Evolutionary conservation across 805 yeast species (phyloP).

Genomic region (Jamesozyma hellenica): DNA sequence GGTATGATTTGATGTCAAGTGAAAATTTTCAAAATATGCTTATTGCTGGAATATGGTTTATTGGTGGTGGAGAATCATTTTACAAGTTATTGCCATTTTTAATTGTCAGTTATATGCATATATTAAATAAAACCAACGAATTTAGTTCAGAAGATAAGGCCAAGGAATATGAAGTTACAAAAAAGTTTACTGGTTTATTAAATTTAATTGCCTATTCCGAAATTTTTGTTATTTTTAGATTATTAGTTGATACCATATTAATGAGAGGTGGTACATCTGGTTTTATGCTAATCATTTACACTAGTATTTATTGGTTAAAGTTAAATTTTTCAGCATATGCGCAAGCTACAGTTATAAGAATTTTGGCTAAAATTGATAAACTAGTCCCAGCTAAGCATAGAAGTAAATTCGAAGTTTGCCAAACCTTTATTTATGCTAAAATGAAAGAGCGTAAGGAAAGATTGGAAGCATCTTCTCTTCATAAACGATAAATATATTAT

Average conservation of each 20-base stretch:
- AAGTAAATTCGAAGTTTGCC: conserved; percentile 32
- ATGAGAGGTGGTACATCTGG: conserved; percentile 59
- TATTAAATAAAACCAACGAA: conserved; percentile 29
- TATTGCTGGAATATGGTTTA: conserved; percentile 48
- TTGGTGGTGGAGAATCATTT: conserved; percentile 54
- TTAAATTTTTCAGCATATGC: conserved; percentile 41
- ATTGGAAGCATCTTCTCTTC: too few relatives aligned
- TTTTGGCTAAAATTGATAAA: conserved; percentile 24
- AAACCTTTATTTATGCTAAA: conserved; percentile 34
- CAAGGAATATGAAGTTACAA: conserved; percentile 6
- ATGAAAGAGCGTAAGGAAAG: conserved; percentile 28
- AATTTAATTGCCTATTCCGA: conserved; percentile 51
- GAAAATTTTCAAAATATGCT: conserved; percentile 65
- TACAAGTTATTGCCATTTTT: conserved; percentile 57
- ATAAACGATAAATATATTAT: not conserved
- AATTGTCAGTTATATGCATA: conserved; percentile 48
- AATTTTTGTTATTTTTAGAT: conserved; percentile 41
- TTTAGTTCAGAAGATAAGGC: conserved; percentile 8
- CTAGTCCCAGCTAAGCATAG: conserved; percentile 29
- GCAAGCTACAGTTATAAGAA: conserved; percentile 28
- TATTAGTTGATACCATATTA: conserved; percentile 48
- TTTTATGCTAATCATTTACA: conserved; percentile 48
- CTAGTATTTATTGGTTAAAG: conserved; percentile 61
- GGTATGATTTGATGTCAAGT: conserved; percentile 55
- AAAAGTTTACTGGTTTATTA: conserved; percentile 14